Conservation (phyloP, 2,329 filamentous ascomycete species). For the Pyricularia pennisetigena region DNA sequence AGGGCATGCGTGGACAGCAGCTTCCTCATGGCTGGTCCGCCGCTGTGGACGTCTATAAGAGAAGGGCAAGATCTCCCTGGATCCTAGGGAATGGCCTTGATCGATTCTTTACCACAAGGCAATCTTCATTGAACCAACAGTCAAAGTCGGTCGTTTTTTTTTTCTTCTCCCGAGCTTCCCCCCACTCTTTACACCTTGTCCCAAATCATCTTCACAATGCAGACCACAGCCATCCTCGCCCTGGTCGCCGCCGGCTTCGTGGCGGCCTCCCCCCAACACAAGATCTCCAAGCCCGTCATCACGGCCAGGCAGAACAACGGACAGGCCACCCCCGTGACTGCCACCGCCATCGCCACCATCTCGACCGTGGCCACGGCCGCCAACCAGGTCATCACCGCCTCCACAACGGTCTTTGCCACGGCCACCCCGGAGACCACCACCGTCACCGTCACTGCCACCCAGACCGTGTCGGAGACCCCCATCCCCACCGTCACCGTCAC, state of each 20-base stretch:
- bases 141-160: not conserved
- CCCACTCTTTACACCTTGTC: not conserved
- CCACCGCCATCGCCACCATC: slow-evolving; percentile 1
- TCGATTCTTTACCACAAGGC: not conserved
- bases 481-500: slow-evolving; percentile 5
- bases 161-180: not conserved
- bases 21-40: not conserved
- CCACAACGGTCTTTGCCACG: not conserved
- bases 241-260: not conserved
- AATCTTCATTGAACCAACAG: not conserved
- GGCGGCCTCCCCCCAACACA: not conserved
- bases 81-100: not conserved
- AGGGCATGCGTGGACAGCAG: not conserved
- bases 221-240: slow-evolving; percentile 7
- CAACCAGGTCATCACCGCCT: not conserved
- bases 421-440: not conserved
- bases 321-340: not conserved
- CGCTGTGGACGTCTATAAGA: not conserved
- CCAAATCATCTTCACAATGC: slow-evolving; percentile 2
- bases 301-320: slow-evolving; percentile 2
- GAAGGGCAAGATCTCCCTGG: not conserved
- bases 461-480: not conserved
- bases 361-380: not conserved
- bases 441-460: slow-evolving; percentile 3
- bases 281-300: slow-evolving; percentile 7